A percentile compares a stretch with the other conserved stretches of the same genome.
phyloP scores from a whole-genome alignment of 2,329 filamentous ascomycete genomes.

The Trichocomaceae sp. region DNA sequence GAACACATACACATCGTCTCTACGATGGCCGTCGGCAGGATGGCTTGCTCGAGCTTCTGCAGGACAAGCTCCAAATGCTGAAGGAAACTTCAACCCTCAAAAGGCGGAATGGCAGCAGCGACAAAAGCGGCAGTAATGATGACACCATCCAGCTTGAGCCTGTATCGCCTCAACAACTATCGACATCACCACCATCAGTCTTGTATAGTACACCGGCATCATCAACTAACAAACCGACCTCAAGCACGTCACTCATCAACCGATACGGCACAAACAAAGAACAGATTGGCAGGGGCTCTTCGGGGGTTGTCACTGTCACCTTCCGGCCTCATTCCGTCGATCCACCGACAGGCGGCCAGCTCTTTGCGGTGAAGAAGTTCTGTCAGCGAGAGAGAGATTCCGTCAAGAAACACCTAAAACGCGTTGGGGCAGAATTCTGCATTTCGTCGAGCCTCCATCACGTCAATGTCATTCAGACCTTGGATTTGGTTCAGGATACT shows the following conservation, averaged over 20 bases:
- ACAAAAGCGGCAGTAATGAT: neutral
- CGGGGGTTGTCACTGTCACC: conserved; percentile 82
- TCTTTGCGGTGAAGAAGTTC: conserved; percentile 92
- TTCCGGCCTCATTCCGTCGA: conserved; percentile 76
- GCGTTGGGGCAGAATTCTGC: conserved; percentile 82
- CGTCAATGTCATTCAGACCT: conserved; percentile 83
- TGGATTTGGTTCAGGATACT: conserved; percentile 78
- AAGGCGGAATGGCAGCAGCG: neutral
- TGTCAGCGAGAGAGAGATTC: conserved; percentile 76
- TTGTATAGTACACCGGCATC: neutral
- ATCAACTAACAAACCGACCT: neutral
- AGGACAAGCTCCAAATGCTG: conserved; percentile 9
- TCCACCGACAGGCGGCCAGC: conserved; percentile 56
- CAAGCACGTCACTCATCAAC: conserved; percentile 1
- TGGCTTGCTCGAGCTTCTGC: conserved; percentile 11
- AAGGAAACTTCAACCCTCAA: neutral
- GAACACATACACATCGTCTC: conserved; percentile 13
- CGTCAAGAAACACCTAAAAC: conserved; percentile 84
- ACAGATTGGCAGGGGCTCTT: conserved; percentile 73
- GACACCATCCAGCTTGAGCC: conserved; percentile 1
- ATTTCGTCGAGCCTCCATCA: conserved; percentile 85
- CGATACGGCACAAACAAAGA: conserved; percentile 12
- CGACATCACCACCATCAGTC: neutral
- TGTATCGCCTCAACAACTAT: neutral
- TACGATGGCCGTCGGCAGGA: conserved; percentile 10